These are phyloP conservation scores for Sisymbrium altissimum DNA, from an alignment of 345 rosid genomes.

Conservation along the genomic window DNA sequence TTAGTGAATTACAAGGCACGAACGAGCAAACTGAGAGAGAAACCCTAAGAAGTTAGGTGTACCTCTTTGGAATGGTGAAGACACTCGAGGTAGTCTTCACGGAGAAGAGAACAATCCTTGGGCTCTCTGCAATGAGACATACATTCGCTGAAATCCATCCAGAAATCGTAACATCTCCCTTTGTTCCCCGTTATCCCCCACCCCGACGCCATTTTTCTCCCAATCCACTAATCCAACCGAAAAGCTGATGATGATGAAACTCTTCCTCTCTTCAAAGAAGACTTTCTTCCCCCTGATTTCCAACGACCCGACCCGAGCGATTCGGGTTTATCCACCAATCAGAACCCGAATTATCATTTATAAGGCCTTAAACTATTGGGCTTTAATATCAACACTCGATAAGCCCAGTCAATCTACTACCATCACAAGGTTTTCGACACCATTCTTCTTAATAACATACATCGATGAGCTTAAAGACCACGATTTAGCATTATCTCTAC, in stretches of 20 bases:
- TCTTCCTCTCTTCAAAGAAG: background rate
- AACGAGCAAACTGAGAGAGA: background rate
- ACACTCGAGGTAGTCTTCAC: conserved; percentile 97
- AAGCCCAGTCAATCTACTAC: background rate
- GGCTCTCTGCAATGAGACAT: conserved; percentile 95
- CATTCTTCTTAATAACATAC: background rate
- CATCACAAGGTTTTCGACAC: background rate
- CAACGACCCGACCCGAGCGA: background rate
- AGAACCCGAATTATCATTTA: background rate
- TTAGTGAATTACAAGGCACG: background rate
- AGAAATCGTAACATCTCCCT: conserved; percentile 94
- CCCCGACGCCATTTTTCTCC: conserved; percentile 72
- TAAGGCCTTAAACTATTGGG: background rate
- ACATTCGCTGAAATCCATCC: conserved; percentile 73
- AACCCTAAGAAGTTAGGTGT: background rate
- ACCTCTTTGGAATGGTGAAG: conserved; percentile 99
- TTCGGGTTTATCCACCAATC: conserved; percentile 7
- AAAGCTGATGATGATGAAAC: background rate
- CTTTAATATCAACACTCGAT: background rate
- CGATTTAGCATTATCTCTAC: background rate
- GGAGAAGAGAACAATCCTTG: conserved; percentile 85
- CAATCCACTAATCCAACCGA: background rate
- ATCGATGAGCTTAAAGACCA: background rate
- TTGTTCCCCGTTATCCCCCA: conserved; percentile 97
- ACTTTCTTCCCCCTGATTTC: background rate